These are phyloP conservation scores for Purshia tridentata DNA, from an alignment of 306 rosid genomes.

Conservation along the genomic window DNA sequence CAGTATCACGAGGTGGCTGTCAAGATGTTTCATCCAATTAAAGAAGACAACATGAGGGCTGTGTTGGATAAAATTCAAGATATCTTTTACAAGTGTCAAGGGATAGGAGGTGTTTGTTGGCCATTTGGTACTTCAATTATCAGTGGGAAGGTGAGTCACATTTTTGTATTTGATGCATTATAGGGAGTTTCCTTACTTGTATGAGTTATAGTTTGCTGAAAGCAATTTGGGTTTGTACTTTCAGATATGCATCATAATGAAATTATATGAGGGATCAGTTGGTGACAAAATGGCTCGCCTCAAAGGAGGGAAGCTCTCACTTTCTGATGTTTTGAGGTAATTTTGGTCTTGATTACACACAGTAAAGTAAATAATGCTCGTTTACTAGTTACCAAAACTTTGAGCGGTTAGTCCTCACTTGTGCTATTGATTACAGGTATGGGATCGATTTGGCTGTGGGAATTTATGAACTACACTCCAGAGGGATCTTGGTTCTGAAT, in stretches of 20 bases:
- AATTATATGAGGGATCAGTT: constrained; percentile 79
- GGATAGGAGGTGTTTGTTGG: constrained; percentile 48
- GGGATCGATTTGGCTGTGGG: constrained; percentile 70
- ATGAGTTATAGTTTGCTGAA: constrained; percentile 24
- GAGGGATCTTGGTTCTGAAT: constrained; percentile 68
- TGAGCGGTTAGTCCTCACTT: constrained; percentile 18
- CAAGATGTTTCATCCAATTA: constrained; percentile 68
- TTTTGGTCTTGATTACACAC: constrained; percentile 21
- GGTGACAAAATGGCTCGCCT: constrained; percentile 85
- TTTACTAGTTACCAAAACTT: neutral
- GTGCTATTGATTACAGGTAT: constrained; percentile 60
- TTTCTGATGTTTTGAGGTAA: constrained; percentile 78
- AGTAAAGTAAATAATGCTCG: constrained; percentile 11
- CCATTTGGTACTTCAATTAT: constrained; percentile 70
- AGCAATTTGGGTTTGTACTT: constrained; percentile 16
- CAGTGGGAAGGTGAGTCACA: constrained; percentile 62
- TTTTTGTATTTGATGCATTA: constrained; percentile 13
- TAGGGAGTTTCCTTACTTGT: constrained; percentile 8
- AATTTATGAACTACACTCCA: constrained; percentile 68
- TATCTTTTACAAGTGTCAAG: constrained; percentile 58
- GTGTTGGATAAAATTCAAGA: constrained; percentile 60
- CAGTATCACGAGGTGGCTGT: constrained; percentile 86
- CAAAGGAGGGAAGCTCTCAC: constrained; percentile 60
- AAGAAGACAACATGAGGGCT: constrained; percentile 60
- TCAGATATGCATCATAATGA: constrained; percentile 80